A percentile compares a stretch with the other conserved stretches of the same genome.
Conservation (phyloP, 78 protist species). For the slime mould (Dictyostelium discoideum) region dicty_2.7 NC_007091.3:1676001-1676500, state of each 20-base stretch:
- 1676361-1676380: too few species aligned
- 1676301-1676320: background rate
- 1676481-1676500: slow-evolving; percentile 46
- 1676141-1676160: too few species aligned
- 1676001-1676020: background rate
- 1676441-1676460: slow-evolving; percentile 54
- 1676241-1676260: background rate
- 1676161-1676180: background rate
- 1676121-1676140: background rate
- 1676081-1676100: background rate
- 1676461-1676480: slow-evolving; percentile 55
- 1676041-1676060: background rate
- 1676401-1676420: background rate
- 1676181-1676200: background rate
- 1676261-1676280: background rate
- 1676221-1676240: background rate
- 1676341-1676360: background rate
- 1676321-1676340: background rate
- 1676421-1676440: slow-evolving; percentile 3
- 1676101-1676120: background rate
- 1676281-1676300: background rate
- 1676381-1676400: too few species aligned
- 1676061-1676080: too few species aligned
- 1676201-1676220: background rate
- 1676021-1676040: background rate